phyloP scores from a whole-genome alignment of 108 stramenopile species.

The Stephanodiscus minutulus region DNA sequence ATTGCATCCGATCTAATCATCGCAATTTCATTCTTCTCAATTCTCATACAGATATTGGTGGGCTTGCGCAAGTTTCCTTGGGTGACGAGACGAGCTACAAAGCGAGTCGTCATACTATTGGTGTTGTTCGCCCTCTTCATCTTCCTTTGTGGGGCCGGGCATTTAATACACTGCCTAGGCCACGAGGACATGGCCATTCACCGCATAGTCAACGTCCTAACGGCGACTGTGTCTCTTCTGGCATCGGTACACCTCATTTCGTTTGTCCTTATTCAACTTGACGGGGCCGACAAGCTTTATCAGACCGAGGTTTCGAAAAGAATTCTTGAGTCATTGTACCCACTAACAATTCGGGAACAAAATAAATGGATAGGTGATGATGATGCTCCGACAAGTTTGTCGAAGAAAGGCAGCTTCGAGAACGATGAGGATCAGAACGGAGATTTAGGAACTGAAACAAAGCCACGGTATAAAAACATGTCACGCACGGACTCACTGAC shows the following conservation, averaged over 20 bases:
- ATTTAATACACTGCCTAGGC: constrained; percentile 46
- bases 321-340: constrained; percentile 12
- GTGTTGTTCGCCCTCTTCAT: constrained; percentile 59
- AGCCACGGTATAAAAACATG: not conserved
- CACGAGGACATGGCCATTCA: constrained; percentile 13
- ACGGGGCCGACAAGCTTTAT: constrained; percentile 22
- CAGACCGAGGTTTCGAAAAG: constrained; percentile 11
- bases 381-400: not conserved
- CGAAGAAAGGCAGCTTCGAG: not conserved
- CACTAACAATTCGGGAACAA: constrained; percentile 13
- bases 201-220: constrained; percentile 32
- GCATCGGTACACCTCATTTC: constrained; percentile 55
- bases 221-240: constrained; percentile 47
- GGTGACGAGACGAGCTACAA: constrained; percentile 39
- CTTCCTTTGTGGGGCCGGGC: constrained; percentile 58
- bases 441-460: not conserved
- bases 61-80: constrained; percentile 47
- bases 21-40: constrained; percentile 58
- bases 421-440: not conserved
- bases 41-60: constrained; percentile 55
- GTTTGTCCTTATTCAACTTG: constrained; percentile 40
- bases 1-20: constrained; percentile 45
- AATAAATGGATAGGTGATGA: not conserved
- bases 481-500: too few relatives aligned
- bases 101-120: constrained; percentile 30